phyloP scores from a whole-genome alignment of 2,329 filamentous ascomycete genomes.

The Botrytis elliptica region DNA sequence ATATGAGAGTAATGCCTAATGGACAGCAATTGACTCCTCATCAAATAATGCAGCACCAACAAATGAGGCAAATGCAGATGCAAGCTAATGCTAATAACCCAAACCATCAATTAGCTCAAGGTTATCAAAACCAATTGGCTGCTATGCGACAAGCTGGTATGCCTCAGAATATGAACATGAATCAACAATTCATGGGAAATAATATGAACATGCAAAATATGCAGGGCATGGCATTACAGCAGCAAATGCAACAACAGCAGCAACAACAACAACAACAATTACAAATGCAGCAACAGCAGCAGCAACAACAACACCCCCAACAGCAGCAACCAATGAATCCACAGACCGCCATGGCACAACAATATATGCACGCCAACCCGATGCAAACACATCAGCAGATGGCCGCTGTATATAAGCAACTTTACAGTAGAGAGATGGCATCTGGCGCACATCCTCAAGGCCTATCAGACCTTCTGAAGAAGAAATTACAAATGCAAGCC shows the following conservation, averaged over 20 bases:
- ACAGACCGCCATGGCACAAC: slow-evolving; percentile 3
- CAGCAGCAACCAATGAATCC: slow-evolving; percentile 13
- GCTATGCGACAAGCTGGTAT: slow-evolving; percentile 17
- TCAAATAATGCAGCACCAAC: slow-evolving; percentile 18
- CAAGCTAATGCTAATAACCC: slow-evolving; percentile 17
- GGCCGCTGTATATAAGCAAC: not conserved
- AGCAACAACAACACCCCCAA: not conserved
- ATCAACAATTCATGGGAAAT: slow-evolving; percentile 19
- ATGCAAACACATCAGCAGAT: not conserved
- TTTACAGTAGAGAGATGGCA: not conserved
- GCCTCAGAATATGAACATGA: slow-evolving; percentile 17
- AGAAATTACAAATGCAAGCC: not conserved
- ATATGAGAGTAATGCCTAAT: slow-evolving; percentile 11
- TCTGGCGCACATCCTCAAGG: slow-evolving; percentile 15
- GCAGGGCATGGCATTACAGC: slow-evolving; percentile 9
- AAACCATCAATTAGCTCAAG: slow-evolving; percentile 9
- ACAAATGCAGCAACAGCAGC: not conserved
- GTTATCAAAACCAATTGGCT: slow-evolving; percentile 15
- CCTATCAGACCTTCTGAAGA: not conserved
- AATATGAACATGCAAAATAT: slow-evolving; percentile 19
- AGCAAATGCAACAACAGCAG: slow-evolving; percentile 9
- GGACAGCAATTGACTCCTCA: slow-evolving; percentile 20
- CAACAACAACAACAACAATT: not conserved
- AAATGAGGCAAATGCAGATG: slow-evolving; percentile 18
- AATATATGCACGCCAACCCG: not conserved